These are phyloP conservation scores for Dryadomyces sulphureus DNA, from an alignment of 2,329 filamentous ascomycete species.

Conservation along the genomic window DNA sequence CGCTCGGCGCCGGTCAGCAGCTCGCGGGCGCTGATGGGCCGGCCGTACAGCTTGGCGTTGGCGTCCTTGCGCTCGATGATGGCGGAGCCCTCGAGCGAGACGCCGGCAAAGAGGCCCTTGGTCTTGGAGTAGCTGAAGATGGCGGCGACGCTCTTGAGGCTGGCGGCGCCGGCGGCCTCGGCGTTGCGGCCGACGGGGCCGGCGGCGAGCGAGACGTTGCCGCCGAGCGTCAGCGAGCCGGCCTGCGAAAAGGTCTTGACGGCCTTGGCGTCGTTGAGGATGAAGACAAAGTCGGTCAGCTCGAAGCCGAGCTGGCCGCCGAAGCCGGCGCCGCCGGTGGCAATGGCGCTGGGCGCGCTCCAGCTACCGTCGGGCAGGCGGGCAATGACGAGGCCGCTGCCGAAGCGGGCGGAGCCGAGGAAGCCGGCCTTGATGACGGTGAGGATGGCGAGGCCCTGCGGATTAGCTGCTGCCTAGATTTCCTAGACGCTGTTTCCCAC, in stretches of 20 bases:
- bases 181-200: conserved; percentile 90
- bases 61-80: conserved; percentile 92
- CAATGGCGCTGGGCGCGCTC: conserved; percentile 71
- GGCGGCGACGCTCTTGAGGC: conserved; percentile 73
- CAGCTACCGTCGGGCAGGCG: conserved; percentile 63
- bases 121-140: conserved; percentile 98
- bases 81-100: conserved; percentile 83
- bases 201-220: conserved; percentile 90
- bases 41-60: conserved; percentile 90
- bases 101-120: conserved; percentile 90
- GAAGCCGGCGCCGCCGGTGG: conserved; percentile 67
- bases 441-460: conserved; percentile 63
- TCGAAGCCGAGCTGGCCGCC: conserved; percentile 81
- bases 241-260: conserved; percentile 90
- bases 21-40: conserved; percentile 65
- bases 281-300: conserved; percentile 92
- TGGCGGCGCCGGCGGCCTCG: conserved; percentile 88
- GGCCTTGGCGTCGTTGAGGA: conserved; percentile 79
- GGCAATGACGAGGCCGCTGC: conserved; percentile 69
- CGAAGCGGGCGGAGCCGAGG: conserved; percentile 68
- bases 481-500: conserved; percentile 22
- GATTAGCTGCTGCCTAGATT: not conserved
- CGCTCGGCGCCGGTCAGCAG: conserved; percentile 66
- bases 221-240: conserved; percentile 81
- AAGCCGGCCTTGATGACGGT: conserved; percentile 81